Evolutionary conservation across 1,284 basidiomycete genomes (phyloP), one percentile per base, ranked within the genome.

Genomic region (Bjerkandera adusta): DNA sequence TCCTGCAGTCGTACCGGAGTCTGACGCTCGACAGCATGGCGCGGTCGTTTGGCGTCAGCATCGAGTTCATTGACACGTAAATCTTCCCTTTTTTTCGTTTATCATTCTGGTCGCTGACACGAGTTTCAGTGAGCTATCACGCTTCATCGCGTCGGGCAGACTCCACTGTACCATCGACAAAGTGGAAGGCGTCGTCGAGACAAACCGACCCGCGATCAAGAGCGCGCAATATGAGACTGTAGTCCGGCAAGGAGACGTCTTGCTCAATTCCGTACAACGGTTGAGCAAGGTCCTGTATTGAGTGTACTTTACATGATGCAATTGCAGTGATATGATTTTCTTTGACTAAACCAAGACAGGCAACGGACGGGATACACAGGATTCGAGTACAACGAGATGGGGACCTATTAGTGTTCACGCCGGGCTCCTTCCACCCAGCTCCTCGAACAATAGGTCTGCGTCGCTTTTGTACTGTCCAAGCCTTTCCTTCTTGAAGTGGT

Each of bases 151-250:
- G 2, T 81, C 83, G 13, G 90, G 90, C n/a, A 77, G 95, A 11
- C 69, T 98, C 39, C 85, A 93, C 51, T 92, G 89, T 58, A 86
- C 89, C 6, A 97, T 99, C 54, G 95, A 98, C 75, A 93, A 93
- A 63, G 96, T 97, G 25, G 78, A 89, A 49, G 92, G 93, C 0
- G 80, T 97, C 24, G 93, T 98, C 10, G 92, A 95, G 69, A 98
- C 95, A n/a, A 94, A 91, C 45, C 76, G 94, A 49, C 88, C 92
- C 11, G 80, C 83, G 5, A 67, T 83, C 25, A 97, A 97, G 77
- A 92, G 87, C 48, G 84, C 86, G 36, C 86, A 94, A 61, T 98
- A 97, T 63, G 92, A 94, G 61, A 85, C 87, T 43, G 88, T 97
- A 59, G 76, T 93, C 56, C 85, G 88, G 67, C 85, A 91, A 65